phyloP scores from a whole-genome alignment of 169 alveolate genomes.

The Cryptosporidium felis region DNA sequence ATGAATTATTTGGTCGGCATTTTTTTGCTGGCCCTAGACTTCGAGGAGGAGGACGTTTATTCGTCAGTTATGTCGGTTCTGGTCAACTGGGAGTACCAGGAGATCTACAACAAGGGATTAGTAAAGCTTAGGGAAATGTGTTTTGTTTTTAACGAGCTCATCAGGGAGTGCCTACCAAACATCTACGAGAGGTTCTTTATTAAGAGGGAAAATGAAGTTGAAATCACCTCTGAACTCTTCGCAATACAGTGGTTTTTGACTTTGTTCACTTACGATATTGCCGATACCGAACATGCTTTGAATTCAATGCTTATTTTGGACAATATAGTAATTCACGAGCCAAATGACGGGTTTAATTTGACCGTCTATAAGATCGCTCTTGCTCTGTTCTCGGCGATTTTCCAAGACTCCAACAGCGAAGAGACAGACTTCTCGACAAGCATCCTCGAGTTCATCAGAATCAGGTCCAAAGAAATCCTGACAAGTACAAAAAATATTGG shows the following conservation, averaged over 20 bases:
- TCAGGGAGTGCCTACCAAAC: conserved; percentile 28
- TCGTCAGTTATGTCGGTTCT: conserved; percentile 47
- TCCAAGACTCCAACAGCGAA: conserved; percentile 1
- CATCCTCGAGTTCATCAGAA: conserved; percentile 45
- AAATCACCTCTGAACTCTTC: conserved; percentile 54
- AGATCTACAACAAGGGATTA: conserved; percentile 36
- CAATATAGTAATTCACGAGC: conserved; percentile 56
- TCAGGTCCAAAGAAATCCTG: conserved; percentile 25
- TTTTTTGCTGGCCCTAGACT: conserved; percentile 18
- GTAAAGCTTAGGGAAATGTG: conserved; percentile 57
- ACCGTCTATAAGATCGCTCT: conserved; percentile 49
- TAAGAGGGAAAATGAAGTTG: background rate
- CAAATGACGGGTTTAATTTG: background rate
- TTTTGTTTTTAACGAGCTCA: conserved; percentile 32
- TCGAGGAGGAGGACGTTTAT: conserved; percentile 18
- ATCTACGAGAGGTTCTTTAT: conserved; percentile 12
- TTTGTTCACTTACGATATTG: conserved; percentile 53
- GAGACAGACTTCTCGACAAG: background rate
- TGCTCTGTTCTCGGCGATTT: background rate
- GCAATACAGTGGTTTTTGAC: conserved; percentile 70
- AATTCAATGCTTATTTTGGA: conserved; percentile 38
- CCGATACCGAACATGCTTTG: conserved; percentile 41
- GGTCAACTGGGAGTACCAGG: conserved; percentile 60
- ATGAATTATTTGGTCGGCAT: conserved; percentile 62
- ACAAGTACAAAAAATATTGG: conserved; percentile 7